Evolutionary conservation across 768 basidiomycete species (phyloP).

Genomic region (Lactarius hatsudake): DNA sequence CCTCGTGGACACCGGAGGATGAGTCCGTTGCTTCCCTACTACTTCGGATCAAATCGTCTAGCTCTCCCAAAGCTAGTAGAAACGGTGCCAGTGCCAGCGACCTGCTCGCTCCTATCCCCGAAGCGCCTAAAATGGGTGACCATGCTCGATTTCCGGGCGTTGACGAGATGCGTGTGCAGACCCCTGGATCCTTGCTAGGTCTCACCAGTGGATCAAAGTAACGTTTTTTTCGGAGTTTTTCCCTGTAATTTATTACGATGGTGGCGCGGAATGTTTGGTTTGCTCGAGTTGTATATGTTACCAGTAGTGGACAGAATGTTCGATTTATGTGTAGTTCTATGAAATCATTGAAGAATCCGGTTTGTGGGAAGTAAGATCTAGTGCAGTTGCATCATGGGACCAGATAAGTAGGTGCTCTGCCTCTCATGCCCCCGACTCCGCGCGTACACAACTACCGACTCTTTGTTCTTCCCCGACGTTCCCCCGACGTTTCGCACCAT

Average conservation of each 20-base stretch:
- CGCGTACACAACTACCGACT: constrained; percentile 8
- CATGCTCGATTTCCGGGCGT: neutral
- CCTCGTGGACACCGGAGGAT: constrained; percentile 28
- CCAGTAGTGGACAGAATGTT: neutral
- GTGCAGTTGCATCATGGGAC: neutral
- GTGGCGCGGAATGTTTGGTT: constrained; percentile 6
- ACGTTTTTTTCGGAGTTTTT: neutral
- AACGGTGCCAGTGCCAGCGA: constrained; percentile 8
- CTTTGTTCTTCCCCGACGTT: constrained; percentile 6
- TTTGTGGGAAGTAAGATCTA: neutral
- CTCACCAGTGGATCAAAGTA: constrained; percentile 19
- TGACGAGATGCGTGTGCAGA: constrained; percentile 26
- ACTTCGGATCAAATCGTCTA: constrained; percentile 25
- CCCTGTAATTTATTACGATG: constrained; percentile 18
- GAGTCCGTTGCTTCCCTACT: constrained; percentile 27
- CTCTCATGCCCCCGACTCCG: constrained; percentile 17
- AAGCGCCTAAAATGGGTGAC: neutral
- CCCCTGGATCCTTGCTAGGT: constrained; percentile 27
- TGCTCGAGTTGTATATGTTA: constrained; percentile 7
- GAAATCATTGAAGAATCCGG: neutral
- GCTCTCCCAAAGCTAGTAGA: constrained; percentile 11
- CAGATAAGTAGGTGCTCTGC: neutral
- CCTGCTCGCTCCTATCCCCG: constrained; percentile 10
- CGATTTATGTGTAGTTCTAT: constrained; percentile 1
- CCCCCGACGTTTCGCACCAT: constrained; percentile 2